These are phyloP conservation scores for Trametes sanguinea DNA, from an alignment of 768 basidiomycete genomes.

Conservation along the genomic window DNA sequence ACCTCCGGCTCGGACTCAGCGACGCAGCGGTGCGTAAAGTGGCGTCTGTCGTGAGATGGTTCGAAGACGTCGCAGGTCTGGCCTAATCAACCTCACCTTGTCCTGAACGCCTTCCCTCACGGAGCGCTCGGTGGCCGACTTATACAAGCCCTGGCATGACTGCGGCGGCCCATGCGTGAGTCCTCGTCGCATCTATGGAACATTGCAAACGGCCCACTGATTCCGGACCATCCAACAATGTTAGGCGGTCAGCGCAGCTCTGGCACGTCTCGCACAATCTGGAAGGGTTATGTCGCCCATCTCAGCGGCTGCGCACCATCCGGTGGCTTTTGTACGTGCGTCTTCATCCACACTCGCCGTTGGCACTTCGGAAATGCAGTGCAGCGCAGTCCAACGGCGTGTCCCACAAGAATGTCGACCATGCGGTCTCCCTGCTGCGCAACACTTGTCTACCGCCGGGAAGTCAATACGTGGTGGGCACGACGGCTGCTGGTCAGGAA, in stretches of 20 bases:
- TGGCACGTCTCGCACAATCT: too few species aligned
- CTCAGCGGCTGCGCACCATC: too few species aligned
- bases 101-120: background rate
- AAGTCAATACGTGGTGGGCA: background rate
- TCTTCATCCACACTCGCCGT: background rate
- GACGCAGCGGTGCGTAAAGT: constrained; percentile 72
- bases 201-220: too few species aligned
- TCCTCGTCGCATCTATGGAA: too few species aligned
- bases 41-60: constrained; percentile 66
- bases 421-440: constrained; percentile 8
- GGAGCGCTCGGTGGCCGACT: background rate
- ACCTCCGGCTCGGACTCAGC: constrained; percentile 68
- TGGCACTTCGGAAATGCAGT: background rate
- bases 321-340: too few species aligned
- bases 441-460: background rate
- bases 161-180: background rate
- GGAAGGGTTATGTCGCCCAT: too few species aligned
- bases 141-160: background rate
- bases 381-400: background rate
- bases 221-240: too few species aligned
- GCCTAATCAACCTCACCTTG: background rate
- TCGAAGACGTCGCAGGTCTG: constrained; percentile 72
- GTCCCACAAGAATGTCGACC: constrained; percentile 9
- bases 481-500: background rate
- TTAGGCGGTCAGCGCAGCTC: too few species aligned